Evolutionary conservation across 2,329 filamentous ascomycete species (phyloP), one percentile per base, ranked within the genome.

Genomic region (Aspergillus bombycis): DNA sequence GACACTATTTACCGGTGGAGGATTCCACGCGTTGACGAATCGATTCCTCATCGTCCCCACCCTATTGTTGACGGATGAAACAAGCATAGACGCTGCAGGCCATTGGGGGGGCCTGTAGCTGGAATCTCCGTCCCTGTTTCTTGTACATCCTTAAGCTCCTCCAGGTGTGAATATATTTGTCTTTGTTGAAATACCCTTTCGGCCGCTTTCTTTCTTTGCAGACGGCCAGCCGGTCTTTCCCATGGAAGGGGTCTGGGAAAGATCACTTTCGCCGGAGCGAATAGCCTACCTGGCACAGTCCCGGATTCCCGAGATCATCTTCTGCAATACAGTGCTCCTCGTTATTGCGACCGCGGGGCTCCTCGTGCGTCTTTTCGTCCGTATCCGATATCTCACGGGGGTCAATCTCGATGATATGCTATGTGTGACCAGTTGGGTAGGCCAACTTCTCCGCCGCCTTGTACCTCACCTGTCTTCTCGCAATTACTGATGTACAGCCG

Each of bases 381-480:
- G 67, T 14, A 32, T 61, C 10, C 62, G 61, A 43, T 67, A 67
- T 38, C 65, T 67, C 4, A 60, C 67, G 9, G 67, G 62, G 6
- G 62, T 69, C 19, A 62, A 63, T 19, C 7, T 66, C 0, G 67
- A 69, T 53, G 67, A 69, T 62, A 6, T 67, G 21, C 52, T 69
- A 26, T 69, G 67, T 41, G 32, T 68, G 1, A 62, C 58, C 43
- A 63, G 66, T 34, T 69, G 64, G 64, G 67, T 69, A 58, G 9
- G 64, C 45, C 19, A 30, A 26, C 11, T n/a, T n/a, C 21, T 48
- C 45, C 11, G 23, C 45, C 45, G 5, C 1, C 14, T 19, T 32
- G 9, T 0, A 16, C 12, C 2, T 26, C 16, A 7, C 4, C 4
- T 11, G 3, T 16, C 21, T 12, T 11, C 8, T 21, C 3, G 3